phyloP scores from a whole-genome alignment of 768 basidiomycete genomes.

The Lactarius trivialis region DNA sequence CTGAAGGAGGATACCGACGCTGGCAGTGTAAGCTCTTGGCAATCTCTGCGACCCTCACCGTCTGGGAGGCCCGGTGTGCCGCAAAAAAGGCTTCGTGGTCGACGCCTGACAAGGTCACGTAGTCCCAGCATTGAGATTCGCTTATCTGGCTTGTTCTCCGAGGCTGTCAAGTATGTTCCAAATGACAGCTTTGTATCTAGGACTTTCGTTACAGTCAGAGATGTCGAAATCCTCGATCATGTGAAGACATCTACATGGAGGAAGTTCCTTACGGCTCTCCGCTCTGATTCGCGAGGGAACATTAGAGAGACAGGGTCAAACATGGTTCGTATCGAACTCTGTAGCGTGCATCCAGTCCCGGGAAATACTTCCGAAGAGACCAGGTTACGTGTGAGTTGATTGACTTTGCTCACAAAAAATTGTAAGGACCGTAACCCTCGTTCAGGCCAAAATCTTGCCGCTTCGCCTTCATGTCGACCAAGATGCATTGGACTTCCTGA shows the following conservation, averaged over 20 bases:
- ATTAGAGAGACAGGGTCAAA: conserved; percentile 85
- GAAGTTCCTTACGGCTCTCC: conserved; percentile 87
- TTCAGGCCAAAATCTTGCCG: conserved; percentile 82
- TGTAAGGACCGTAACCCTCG: conserved; percentile 2
- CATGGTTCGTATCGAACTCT: conserved; percentile 87
- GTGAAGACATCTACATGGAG: conserved; percentile 99
- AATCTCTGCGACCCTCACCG: conserved; percentile 58
- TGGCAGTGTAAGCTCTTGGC: conserved; percentile 83
- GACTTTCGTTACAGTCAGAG: conserved; percentile 57
- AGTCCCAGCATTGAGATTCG: conserved; percentile 80
- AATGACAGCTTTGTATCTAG: conserved; percentile 55
- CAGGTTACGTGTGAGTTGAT: conserved; percentile 58
- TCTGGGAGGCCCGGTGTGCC: conserved; percentile 24
- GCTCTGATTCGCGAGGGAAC: conserved; percentile 80
- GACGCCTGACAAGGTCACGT: conserved; percentile 67
- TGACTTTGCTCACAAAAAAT: neutral
- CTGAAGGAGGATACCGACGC: conserved; percentile 71
- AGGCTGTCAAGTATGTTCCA: conserved; percentile 59
- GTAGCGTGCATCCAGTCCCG: conserved; percentile 64
- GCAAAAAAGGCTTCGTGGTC: conserved; percentile 26
- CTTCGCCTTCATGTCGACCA: conserved; percentile 93
- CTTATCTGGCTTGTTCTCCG: conserved; percentile 55
- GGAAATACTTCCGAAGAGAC: conserved; percentile 67
- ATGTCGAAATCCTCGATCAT: conserved; percentile 90
- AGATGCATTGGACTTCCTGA: conserved; percentile 96